phyloP scores from a whole-genome alignment of 2,329 filamentous ascomycete genomes.

The Fusarium sacchari region DNA sequence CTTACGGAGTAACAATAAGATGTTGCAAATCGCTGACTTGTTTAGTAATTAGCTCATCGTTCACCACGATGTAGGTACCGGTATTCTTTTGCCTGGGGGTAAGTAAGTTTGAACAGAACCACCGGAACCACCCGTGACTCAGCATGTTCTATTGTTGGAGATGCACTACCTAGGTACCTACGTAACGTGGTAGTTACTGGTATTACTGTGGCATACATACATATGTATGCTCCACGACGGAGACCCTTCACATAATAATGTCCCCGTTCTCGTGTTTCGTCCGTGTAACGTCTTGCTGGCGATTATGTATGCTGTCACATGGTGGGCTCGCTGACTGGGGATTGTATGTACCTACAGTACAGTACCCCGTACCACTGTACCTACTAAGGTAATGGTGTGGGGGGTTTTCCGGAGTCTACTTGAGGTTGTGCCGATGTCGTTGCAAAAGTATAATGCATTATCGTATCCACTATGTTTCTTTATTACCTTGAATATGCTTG shows the following conservation, averaged over 20 bases:
- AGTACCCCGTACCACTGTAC: too few relatives aligned
- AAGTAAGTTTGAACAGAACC: not conserved
- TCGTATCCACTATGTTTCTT: conserved; percentile 8
- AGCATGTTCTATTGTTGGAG: conserved; percentile 4
- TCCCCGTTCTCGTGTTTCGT: conserved; percentile 31
- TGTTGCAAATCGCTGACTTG: conserved; percentile 6
- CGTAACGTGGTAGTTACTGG: not conserved
- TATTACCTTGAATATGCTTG: not conserved
- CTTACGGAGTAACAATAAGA: not conserved
- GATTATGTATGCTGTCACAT: not conserved
- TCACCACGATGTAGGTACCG: not conserved
- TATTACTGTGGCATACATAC: not conserved
- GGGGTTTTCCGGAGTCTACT: not conserved
- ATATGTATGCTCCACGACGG: conserved; percentile 10
- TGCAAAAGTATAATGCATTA: not conserved
- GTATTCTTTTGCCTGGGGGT: not conserved
- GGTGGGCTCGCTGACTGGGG: not conserved
- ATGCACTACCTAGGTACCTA: too few relatives aligned
- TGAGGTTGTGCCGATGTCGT: conserved; percentile 1
- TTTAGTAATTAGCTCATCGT: conserved; percentile 4
- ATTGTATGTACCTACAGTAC: too few relatives aligned
- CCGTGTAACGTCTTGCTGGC: conserved; percentile 26
- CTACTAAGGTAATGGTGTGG: too few relatives aligned
- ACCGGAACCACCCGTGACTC: not conserved
- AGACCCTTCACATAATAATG: conserved; percentile 4